These are phyloP conservation scores for Hypericum perforatum DNA, from an alignment of 345 rosid genomes.

Conservation along the genomic window DNA sequence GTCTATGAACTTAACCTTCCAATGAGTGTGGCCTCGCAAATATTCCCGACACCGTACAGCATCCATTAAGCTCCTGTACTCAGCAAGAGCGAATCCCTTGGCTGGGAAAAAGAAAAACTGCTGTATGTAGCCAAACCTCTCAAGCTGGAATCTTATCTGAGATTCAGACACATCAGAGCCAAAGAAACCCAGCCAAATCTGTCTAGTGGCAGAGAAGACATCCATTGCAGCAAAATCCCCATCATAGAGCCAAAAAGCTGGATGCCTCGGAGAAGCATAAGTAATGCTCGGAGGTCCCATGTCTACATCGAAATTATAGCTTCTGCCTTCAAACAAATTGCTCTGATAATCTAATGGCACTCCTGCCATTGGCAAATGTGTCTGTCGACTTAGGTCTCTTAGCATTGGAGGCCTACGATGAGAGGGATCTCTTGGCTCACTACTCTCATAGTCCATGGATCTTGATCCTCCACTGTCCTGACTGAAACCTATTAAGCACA, in stretches of 20 bases:
- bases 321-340: conserved; percentile 61
- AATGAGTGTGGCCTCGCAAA: conserved; percentile 60
- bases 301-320: conserved; percentile 31
- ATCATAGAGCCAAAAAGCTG: conserved; percentile 62
- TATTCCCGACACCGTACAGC: conserved; percentile 86
- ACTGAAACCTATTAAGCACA: conserved; percentile 39
- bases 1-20: conserved; percentile 82
- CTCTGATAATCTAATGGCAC: conserved; percentile 41
- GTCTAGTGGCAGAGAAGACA: conserved; percentile 73
- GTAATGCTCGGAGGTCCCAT: conserved; percentile 22
- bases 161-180: conserved; percentile 74
- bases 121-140: conserved; percentile 75
- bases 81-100: conserved; percentile 76
- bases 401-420: conserved; percentile 53
- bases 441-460: conserved; percentile 54
- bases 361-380: conserved; percentile 58
- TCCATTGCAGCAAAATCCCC: conserved; percentile 70
- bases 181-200: conserved; percentile 76
- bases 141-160: conserved; percentile 72
- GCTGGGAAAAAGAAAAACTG: conserved; percentile 63
- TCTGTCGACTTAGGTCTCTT: conserved; percentile 48
- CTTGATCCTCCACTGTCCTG: conserved; percentile 53
- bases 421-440: conserved; percentile 57
- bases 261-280: conserved; percentile 52
- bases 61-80: conserved; percentile 80